Conservation (phyloP, 164 flowering plant species). For the Brasenia schreberi region DNA sequence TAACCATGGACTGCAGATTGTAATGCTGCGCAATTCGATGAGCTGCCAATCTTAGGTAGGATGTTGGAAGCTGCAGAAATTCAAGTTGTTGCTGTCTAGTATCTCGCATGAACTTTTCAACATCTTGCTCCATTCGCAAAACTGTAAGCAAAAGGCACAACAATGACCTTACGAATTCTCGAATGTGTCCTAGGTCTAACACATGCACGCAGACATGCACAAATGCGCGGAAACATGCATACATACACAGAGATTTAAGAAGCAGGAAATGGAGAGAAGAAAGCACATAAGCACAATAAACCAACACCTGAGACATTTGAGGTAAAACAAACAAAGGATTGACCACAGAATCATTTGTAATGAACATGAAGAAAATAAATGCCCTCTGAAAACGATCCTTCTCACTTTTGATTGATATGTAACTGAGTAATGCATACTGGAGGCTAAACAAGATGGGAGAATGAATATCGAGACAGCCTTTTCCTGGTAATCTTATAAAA, state of each 20-base stretch:
- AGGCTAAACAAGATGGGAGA: too few relatives aligned
- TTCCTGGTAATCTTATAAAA: too few relatives aligned
- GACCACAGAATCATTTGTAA: too few relatives aligned
- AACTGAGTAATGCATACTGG: too few relatives aligned
- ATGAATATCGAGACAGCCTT: too few relatives aligned
- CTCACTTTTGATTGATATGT: too few relatives aligned
- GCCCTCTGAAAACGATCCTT: too few relatives aligned
- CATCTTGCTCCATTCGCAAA: constrained; percentile 91
- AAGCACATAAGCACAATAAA: background rate
- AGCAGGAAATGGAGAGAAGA: background rate
- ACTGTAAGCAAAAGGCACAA: constrained; percentile 25
- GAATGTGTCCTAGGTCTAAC: too few relatives aligned
- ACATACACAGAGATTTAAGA: background rate
- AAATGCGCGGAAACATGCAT: background rate
- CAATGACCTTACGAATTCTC: background rate
- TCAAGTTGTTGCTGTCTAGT: constrained; percentile 72
- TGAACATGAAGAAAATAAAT: too few relatives aligned
- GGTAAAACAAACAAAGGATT: too few relatives aligned
- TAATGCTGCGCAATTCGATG: constrained; percentile 99
- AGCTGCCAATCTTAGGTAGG: constrained; percentile 89
- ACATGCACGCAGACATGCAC: background rate
- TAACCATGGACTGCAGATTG: constrained; percentile 76
- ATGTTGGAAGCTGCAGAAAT: constrained; percentile 96
- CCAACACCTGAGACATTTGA: too few relatives aligned
- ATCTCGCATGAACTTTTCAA: constrained; percentile 78